Conservation (phyloP, 352 stramenopile genomes). For the Halophytophthora batemanensis region DNA sequence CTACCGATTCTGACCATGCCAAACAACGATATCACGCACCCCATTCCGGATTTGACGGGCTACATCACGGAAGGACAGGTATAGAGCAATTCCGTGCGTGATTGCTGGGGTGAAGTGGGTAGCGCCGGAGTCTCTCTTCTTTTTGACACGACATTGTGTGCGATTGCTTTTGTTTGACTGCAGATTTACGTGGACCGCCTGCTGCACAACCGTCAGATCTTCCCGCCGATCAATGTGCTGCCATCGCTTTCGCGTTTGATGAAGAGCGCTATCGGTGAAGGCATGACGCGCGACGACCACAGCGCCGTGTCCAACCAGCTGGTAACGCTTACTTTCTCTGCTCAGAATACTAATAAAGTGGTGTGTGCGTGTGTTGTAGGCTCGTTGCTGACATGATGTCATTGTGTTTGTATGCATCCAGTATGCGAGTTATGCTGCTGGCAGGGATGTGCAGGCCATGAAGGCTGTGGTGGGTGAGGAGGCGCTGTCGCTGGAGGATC, state of each 20-base stretch:
- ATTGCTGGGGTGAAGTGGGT: slow-evolving; percentile 1
- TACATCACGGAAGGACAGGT: slow-evolving; percentile 99
- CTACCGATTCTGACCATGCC: slow-evolving; percentile 99
- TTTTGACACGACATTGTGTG: not conserved
- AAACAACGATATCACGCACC: slow-evolving; percentile 99
- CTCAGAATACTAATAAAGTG: no score
- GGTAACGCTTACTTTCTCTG: slow-evolving; percentile 40
- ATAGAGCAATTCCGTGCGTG: not conserved
- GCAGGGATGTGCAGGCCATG: slow-evolving; percentile 99
- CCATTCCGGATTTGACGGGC: slow-evolving; percentile 99
- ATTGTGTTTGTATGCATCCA: slow-evolving; percentile 17
- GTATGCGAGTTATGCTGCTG: slow-evolving; percentile 85
- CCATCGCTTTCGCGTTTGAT: slow-evolving; percentile 98
- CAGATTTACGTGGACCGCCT: slow-evolving; percentile 98
- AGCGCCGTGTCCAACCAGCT: slow-evolving; percentile 98
- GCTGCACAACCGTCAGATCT: slow-evolving; percentile 98
- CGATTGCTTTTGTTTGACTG: slow-evolving; percentile 6
- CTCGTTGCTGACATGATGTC: slow-evolving; percentile 34
- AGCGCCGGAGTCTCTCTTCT: not conserved
- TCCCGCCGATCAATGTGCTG: slow-evolving; percentile 99
- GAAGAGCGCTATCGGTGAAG: slow-evolving; percentile 99
- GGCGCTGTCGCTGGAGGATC: slow-evolving; percentile 98
- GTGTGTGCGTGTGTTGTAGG: no score
- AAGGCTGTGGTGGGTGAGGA: slow-evolving; percentile 99
- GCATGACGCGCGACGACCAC: slow-evolving; percentile 99